Evolutionary conservation across 2,329 filamentous ascomycete genomes (phyloP).

Genomic region (Ploettnerulaceae sp.): DNA sequence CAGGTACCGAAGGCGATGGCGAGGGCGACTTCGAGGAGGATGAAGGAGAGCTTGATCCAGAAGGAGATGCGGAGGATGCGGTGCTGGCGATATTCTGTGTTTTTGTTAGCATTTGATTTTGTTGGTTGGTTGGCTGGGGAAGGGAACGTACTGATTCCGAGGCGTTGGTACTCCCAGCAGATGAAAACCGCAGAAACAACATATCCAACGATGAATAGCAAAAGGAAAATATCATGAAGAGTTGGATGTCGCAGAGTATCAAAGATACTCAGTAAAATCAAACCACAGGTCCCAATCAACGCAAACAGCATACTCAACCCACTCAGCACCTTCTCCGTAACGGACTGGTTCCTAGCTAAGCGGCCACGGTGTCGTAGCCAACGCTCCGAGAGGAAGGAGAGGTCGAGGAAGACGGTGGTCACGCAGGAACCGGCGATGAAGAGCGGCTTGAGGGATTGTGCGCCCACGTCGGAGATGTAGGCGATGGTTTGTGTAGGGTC

Average conservation of each 20-base stretch:
- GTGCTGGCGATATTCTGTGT: constrained; percentile 64
- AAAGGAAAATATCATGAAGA: constrained; percentile 71
- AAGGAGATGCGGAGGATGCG: constrained; percentile 72
- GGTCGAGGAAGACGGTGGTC: constrained; percentile 74
- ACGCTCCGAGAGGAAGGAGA: constrained; percentile 75
- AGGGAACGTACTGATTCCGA: constrained; percentile 60
- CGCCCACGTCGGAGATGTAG: constrained; percentile 67
- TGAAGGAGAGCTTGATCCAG: constrained; percentile 81
- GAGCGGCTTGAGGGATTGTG: constrained; percentile 62
- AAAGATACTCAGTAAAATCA: constrained; percentile 82
- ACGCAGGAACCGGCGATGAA: constrained; percentile 69
- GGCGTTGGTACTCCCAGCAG: constrained; percentile 82
- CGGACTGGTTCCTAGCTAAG: constrained; percentile 66
- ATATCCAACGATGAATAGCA: constrained; percentile 82
- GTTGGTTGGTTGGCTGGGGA: neutral
- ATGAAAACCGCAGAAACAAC: constrained; percentile 81
- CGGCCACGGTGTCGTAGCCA: constrained; percentile 80
- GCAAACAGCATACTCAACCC: constrained; percentile 61
- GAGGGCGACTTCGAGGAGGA: constrained; percentile 72
- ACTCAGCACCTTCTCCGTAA: constrained; percentile 58
- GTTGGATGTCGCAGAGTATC: constrained; percentile 66
- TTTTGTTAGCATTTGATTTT: neutral
- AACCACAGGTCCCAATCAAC: constrained; percentile 67
- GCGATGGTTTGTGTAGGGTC: constrained; percentile 53
- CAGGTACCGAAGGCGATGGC: constrained; percentile 66